phyloP scores from a whole-genome alignment of 1,139 yeast species.

The Diutina siamensis region DNA sequence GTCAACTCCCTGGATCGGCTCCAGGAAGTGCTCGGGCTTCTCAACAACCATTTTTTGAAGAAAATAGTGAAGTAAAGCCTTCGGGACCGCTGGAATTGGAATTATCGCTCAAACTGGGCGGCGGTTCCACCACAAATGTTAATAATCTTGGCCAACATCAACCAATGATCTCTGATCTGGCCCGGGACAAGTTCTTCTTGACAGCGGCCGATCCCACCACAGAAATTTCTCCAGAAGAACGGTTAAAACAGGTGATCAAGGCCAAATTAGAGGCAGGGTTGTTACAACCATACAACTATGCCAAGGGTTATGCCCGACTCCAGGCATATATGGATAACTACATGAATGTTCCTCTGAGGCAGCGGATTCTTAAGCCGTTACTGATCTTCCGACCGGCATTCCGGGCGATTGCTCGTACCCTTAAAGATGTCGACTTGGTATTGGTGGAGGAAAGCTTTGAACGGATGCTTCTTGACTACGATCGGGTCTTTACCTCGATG shows the following conservation, averaged over 20 bases:
- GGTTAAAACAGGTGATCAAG: slow-evolving; percentile 87
- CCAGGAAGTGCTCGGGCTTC: not conserved
- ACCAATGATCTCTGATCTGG: slow-evolving; percentile 61
- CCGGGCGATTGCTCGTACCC: slow-evolving; percentile 81
- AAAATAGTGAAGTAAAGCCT: not conserved
- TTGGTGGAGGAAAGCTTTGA: slow-evolving; percentile 92
- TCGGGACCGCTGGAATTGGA: not conserved
- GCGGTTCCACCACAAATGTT: not conserved
- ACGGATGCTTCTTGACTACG: slow-evolving; percentile 85
- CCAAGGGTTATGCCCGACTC: slow-evolving; percentile 82
- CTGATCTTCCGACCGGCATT: slow-evolving; percentile 88
- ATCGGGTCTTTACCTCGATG: slow-evolving; percentile 92
- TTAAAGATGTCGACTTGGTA: slow-evolving; percentile 85
- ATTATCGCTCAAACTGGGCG: not conserved
- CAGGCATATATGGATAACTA: slow-evolving; percentile 89
- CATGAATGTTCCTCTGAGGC: slow-evolving; percentile 78
- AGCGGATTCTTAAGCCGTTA: slow-evolving; percentile 79
- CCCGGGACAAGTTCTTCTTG: slow-evolving; percentile 83
- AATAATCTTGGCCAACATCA: slow-evolving; percentile 8
- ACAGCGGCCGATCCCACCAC: slow-evolving; percentile 98
- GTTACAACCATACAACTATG: slow-evolving; percentile 86
- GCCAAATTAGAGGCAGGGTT: slow-evolving; percentile 94
- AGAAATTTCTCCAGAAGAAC: slow-evolving; percentile 88
- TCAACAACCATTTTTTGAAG: slow-evolving; percentile 1
- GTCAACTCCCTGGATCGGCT: not conserved